Conservation (phyloP, 2,329 filamentous ascomycete genomes). For the Diaporthe caulivora region DNA sequence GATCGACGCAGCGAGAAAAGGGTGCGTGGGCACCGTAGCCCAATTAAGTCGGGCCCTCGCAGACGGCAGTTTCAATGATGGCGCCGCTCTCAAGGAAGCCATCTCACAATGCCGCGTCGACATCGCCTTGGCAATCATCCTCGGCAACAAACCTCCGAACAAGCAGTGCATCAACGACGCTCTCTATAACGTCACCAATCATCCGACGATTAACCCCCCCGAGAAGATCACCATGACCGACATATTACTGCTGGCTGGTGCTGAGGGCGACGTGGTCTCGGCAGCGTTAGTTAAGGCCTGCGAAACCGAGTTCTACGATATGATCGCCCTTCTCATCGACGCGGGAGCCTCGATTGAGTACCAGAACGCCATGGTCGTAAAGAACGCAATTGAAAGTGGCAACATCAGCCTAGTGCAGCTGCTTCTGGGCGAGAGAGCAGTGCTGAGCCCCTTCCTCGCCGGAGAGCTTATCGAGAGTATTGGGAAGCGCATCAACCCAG, state of each 20-base stretch:
- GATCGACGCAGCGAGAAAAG: constrained; percentile 63
- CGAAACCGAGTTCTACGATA: constrained; percentile 63
- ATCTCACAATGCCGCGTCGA: constrained; percentile 63
- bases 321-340: constrained; percentile 65
- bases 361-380: constrained; percentile 62
- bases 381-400: constrained; percentile 60
- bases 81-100: constrained; percentile 64
- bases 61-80: constrained; percentile 64
- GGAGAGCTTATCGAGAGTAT: constrained; percentile 64
- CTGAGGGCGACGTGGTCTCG: constrained; percentile 63
- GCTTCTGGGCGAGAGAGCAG: constrained; percentile 59
- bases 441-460: constrained; percentile 58
- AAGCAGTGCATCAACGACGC: constrained; percentile 62
- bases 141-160: constrained; percentile 65
- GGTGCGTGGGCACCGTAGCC: constrained; percentile 63
- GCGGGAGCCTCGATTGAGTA: constrained; percentile 69
- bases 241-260: constrained; percentile 69
- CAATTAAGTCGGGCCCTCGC: constrained; percentile 65
- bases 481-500: constrained; percentile 59
- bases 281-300: constrained; percentile 62
- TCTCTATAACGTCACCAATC: constrained; percentile 61
- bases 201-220: constrained; percentile 59
- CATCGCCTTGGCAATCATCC: constrained; percentile 66
- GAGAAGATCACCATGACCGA: constrained; percentile 67
- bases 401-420: constrained; percentile 61